phyloP scores from a whole-genome alignment of 179 eudicot genomes.

The Kewa caespitosa region DNA sequence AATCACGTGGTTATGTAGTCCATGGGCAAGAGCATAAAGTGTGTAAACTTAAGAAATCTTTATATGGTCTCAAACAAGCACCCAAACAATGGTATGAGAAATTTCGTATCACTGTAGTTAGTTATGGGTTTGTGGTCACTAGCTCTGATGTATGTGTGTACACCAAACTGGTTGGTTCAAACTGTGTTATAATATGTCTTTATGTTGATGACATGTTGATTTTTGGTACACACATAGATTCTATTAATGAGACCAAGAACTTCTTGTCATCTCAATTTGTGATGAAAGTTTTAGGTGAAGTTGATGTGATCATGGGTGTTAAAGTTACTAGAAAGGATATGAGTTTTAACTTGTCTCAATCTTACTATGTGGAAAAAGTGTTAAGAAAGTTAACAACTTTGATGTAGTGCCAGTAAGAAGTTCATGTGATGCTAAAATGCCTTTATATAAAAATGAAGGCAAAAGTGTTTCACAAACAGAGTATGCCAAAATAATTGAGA shows the following conservation, averaged over 20 bases:
- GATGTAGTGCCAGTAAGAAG: background rate
- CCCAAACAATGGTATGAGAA: no score
- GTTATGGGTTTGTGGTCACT: background rate
- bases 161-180: background rate
- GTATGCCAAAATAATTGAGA: conserved; percentile 12
- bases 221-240: background rate
- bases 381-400: conserved; percentile 9
- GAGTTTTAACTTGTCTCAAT: conserved; percentile 1
- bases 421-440: conserved; percentile 6
- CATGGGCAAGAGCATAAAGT: background rate
- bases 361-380: conserved; percentile 18
- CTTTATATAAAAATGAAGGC: background rate
- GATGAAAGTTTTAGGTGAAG: conserved; percentile 19
- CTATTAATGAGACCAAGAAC: background rate
- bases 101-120: background rate
- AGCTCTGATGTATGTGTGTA: no score
- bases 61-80: conserved; percentile 6
- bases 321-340: background rate
- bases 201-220: conserved; percentile 8
- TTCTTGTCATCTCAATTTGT: background rate
- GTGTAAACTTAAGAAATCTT: background rate
- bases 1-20: conserved; percentile 1
- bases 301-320: conserved; percentile 16
- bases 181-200: background rate
- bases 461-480: conserved; percentile 6